Evolutionary conservation across 768 basidiomycete genomes (phyloP).

Genomic region (Rhodotorula diobovata): DNA sequence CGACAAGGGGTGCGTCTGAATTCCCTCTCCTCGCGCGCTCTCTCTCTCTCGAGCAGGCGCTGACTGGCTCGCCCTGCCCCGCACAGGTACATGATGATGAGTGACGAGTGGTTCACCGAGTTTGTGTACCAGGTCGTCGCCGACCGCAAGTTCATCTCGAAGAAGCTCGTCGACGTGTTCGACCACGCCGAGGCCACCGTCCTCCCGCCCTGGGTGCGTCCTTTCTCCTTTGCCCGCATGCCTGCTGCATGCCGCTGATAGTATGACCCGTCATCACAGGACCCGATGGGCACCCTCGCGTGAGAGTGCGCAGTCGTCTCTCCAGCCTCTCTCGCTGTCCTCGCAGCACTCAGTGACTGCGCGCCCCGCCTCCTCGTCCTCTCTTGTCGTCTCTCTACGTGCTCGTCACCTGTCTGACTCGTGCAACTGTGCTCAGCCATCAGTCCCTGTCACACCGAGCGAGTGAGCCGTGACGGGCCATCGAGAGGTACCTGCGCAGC

Average conservation of each 20-base stretch:
- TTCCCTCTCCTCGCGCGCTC: not conserved
- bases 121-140: constrained; percentile 86
- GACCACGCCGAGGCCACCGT: constrained; percentile 63
- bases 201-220: constrained; percentile 70
- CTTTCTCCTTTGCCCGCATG: not conserved
- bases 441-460: too few relatives aligned
- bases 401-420: not conserved
- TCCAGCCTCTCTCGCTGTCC: not conserved
- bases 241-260: not conserved
- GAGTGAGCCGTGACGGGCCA: too few relatives aligned
- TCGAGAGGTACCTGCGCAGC: too few relatives aligned
- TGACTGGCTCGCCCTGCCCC: not conserved
- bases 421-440: too few relatives aligned
- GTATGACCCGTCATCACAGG: not conserved
- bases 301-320: not conserved
- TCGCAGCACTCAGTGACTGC: not conserved
- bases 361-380: not conserved
- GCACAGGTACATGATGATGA: constrained; percentile 80
- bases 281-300: constrained; percentile 37
- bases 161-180: constrained; percentile 72
- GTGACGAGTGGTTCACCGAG: constrained; percentile 84
- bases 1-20: constrained; percentile 55
- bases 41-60: too few relatives aligned
- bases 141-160: constrained; percentile 53
- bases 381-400: not conserved